Base-by-base conservation (phyloP, 768 basidiomycete species). In the Rhodotorula diobovata region DNA sequence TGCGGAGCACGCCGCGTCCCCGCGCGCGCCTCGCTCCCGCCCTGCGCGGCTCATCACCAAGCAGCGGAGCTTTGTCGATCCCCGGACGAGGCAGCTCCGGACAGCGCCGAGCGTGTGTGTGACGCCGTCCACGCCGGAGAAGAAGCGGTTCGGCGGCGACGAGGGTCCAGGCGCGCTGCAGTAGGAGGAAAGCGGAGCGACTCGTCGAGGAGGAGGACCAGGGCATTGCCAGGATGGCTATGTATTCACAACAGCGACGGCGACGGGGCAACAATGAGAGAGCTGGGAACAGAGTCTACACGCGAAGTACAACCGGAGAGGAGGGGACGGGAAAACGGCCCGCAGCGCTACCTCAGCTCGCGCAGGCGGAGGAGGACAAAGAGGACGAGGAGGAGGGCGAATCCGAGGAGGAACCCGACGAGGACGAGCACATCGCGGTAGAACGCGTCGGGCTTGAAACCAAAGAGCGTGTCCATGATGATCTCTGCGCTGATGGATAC, bases 401-500 rank as follows among this genome's bases (percentile, higher is more conserved):
- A 92, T 4, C 88, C 91, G 2, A 86, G 88, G 66, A 93, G 89
- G 79, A 88, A 96, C 0, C 86, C 93, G 74, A 93, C 92, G 63
- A 91, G 78, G 55, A 95, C 88, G 37, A 96, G 83, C 12, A 96
- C 90, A 77, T 95, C 90, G 63, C 80, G 80, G 65, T 67, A 28
- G 34, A 50, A 41, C 10, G 43, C 23, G 41, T 23, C 28, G 12
- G 9, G 32, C 39, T 43, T 9, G 57, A 59, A 59, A 2, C 57
- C 57, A 37, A 59, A 50, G 32, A 96, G 84, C 86, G 89, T 78
- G 72, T 90, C 82, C 93, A 97, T 90, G 77, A 97, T 94, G 72
- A 94, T 79, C 60, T 82, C 82, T 0, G 93, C 94, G 6, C 89
- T 90, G 61, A 95, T 84, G 60, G 86, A 80, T n/a, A 74, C 59